These are phyloP conservation scores for Plasmopara viticola DNA, from an alignment of 352 stramenopile genomes.

Conservation along the genomic window DNA sequence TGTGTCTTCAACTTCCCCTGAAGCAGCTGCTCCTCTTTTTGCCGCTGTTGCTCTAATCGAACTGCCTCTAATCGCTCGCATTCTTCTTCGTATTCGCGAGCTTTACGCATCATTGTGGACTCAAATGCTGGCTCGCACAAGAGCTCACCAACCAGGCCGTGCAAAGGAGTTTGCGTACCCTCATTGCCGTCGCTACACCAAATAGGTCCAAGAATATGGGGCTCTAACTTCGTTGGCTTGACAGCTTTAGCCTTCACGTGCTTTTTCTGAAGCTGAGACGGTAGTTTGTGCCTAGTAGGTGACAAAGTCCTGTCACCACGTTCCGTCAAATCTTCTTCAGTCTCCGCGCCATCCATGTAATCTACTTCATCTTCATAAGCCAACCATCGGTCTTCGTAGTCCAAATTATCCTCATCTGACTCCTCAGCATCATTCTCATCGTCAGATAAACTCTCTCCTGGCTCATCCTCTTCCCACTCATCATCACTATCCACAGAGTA, in stretches of 20 bases:
- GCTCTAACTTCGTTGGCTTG: conserved; percentile 64
- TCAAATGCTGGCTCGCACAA: conserved; percentile 36
- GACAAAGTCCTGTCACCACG: conserved; percentile 19
- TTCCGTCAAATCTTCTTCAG: conserved; percentile 21
- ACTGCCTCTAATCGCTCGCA: conserved; percentile 25
- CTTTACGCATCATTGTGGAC: conserved; percentile 41
- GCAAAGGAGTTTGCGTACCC: conserved; percentile 15
- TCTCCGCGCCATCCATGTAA: conserved; percentile 53
- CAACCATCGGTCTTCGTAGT: conserved; percentile 82
- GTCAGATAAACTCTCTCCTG: conserved; percentile 73
- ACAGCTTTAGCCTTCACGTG: conserved; percentile 42
- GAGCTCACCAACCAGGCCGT: conserved; percentile 20
- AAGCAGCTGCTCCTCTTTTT: conserved; percentile 20
- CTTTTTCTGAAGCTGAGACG: conserved; percentile 47
- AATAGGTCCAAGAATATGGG: conserved; percentile 55
- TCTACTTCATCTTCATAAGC: conserved; percentile 86
- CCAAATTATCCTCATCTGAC: conserved; percentile 70
- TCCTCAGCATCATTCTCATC: conserved; percentile 70
- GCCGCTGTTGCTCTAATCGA: conserved; percentile 21
- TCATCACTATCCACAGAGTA: conserved; percentile 82
- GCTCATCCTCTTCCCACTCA: conserved; percentile 86
- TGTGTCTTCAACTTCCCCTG: conserved; percentile 14
- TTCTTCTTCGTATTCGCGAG: conserved; percentile 37
- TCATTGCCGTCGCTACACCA: conserved; percentile 12
- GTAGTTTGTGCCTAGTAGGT: conserved; percentile 44